phyloP scores from a whole-genome alignment of 2,329 filamentous ascomycete species.

The Moelleriella libera region DNA sequence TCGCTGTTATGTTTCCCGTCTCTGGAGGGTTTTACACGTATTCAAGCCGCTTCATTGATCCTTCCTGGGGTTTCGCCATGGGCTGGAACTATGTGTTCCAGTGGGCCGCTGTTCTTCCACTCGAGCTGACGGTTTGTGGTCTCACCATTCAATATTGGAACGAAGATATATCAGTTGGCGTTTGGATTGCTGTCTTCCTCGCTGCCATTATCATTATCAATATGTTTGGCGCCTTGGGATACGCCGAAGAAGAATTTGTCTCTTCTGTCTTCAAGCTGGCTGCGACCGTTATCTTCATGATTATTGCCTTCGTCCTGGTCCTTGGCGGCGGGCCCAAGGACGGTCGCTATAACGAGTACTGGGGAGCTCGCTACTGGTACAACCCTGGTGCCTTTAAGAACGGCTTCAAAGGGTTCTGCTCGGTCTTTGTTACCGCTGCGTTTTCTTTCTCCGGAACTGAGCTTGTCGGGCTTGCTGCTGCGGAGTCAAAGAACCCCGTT shows the following conservation, averaged over 20 bases:
- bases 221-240: slow-evolving; percentile 34
- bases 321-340: slow-evolving; percentile 42
- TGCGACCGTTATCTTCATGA: slow-evolving; percentile 42
- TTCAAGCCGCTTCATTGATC: slow-evolving; percentile 43
- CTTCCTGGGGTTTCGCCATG: slow-evolving; percentile 41
- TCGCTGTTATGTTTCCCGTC: slow-evolving; percentile 43
- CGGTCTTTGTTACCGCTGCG: slow-evolving; percentile 58
- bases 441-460: slow-evolving; percentile 64
- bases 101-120: slow-evolving; percentile 31
- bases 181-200: slow-evolving; percentile 38
- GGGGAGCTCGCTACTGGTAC: slow-evolving; percentile 34
- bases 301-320: slow-evolving; percentile 45
- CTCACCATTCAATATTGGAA: slow-evolving; percentile 39
- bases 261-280: slow-evolving; percentile 36
- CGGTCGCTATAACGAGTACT: slow-evolving; percentile 30
- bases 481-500: slow-evolving; percentile 52
- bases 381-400: slow-evolving; percentile 47
- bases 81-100: slow-evolving; percentile 35
- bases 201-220: slow-evolving; percentile 30
- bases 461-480: slow-evolving; percentile 29
- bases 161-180: slow-evolving; percentile 24
- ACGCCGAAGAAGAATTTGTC: slow-evolving; percentile 38
- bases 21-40: slow-evolving; percentile 47
- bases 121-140: slow-evolving; percentile 33
- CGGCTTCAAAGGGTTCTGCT: slow-evolving; percentile 62